Base-by-base conservation (phyloP, 2,329 filamentous ascomycete genomes). In the Spiromastix sp. region DNA sequence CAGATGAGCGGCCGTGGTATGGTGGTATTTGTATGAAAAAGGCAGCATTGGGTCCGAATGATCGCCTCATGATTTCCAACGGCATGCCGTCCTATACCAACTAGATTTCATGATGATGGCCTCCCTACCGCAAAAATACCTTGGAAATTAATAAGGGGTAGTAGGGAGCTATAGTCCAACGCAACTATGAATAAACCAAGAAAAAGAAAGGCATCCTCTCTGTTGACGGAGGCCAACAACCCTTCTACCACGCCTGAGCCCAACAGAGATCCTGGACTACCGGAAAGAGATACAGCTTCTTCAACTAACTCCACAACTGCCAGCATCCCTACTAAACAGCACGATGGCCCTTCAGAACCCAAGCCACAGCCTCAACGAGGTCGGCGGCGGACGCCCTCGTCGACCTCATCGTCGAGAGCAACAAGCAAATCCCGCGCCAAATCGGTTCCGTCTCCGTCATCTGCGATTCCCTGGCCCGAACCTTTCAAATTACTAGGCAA, bases 401-500 rank as follows among this genome's bases (percentile, higher is more conserved):
- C 21, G 7, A 24, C 21, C 7, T 24, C 21, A 24, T 24, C 21
- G n/a, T 24, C 21, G 13, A 13, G 7, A 16, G 20, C 27, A 19
- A 30, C 25, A n/a, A 34, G 35, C 34, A 32, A 24, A 26, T 43
- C 44, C 19, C 32, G 34, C 16, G 47, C 44, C 30, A 48, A 51
- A 35, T 12, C 18, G 16, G 2, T n/a, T 15, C 10, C 17, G 20
- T 18, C 54, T 50, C 12, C 48, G 25, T 47, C 46, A 2, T 53
- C 56, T 8, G 43, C 67, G 2, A 64, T 71, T 33, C 70, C 72
- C 27, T 95, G 89, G 86, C 86, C 87, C 1, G 69, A 74, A 1
- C 67, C 72, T 30, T 84, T 96, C 56, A 79, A 75, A 38, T 66
- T 68, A 27, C 69, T 96, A 6, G 77, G 81, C 17, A 78, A 79